Conservation (phyloP, 345 rosid genomes). For the Excoecaria cochinchinensis region DNA sequence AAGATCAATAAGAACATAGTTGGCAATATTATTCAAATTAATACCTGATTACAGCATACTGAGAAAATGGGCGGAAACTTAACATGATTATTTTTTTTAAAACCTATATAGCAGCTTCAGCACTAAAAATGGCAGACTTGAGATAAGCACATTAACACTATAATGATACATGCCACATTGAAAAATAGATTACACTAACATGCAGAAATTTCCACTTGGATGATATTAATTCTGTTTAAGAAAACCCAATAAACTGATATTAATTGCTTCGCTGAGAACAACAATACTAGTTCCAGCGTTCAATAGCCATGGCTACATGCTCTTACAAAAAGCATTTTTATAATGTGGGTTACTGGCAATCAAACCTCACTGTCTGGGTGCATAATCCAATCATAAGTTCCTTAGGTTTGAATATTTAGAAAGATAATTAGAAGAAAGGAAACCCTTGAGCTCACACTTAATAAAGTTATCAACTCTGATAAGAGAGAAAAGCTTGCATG, state of each 20-base stretch:
- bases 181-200: background rate
- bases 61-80: background rate
- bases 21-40: background rate
- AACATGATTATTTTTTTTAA: background rate
- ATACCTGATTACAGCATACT: background rate
- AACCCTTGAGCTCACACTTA: background rate
- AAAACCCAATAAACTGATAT: background rate
- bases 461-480: background rate
- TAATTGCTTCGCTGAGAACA: background rate
- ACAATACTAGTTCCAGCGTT: background rate
- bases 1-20: slow-evolving; percentile 15
- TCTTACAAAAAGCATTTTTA: background rate
- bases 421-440: background rate
- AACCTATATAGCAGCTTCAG: background rate
- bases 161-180: background rate
- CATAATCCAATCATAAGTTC: background rate
- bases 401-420: background rate
- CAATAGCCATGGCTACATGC: background rate
- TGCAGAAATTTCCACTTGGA: background rate
- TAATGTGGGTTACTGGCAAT: background rate
- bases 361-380: background rate
- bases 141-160: background rate
- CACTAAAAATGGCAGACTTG: background rate
- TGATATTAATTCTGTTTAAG: background rate
- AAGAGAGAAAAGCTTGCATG: background rate